A percentile compares a stretch with the other conserved stretches of the same genome.
Conservation (phyloP, 495 filamentous ascomycete genomes). For the Opeltia flavorubescens region DNA sequence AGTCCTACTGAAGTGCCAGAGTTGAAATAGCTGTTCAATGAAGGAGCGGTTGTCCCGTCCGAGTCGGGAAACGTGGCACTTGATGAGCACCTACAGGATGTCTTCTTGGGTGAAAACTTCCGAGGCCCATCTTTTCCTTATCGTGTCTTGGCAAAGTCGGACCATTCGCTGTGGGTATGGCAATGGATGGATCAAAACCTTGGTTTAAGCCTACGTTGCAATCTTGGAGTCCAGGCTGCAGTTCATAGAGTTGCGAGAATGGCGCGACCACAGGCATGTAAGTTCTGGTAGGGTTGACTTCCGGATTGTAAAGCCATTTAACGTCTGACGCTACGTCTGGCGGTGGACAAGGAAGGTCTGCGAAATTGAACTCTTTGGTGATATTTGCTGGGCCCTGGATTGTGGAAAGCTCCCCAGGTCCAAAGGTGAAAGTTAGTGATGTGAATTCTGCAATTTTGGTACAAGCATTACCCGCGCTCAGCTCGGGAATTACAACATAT, state of each 20-base stretch:
- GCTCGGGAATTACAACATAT: neutral
- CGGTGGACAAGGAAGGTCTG: conserved; percentile 9
- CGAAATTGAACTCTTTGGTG: conserved; percentile 9
- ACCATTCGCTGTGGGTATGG: neutral
- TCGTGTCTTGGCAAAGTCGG: neutral
- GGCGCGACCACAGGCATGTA: conserved; percentile 8
- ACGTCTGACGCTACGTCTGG: neutral
- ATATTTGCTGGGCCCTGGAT: neutral
- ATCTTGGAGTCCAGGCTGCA: conserved; percentile 1
- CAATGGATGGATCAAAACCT: conserved; percentile 3
- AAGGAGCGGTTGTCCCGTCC: too few relatives aligned
- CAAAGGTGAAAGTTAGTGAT: conserved; percentile 4
- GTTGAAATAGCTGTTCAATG: too few relatives aligned
- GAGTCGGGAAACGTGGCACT: too few relatives aligned
- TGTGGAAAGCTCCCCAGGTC: conserved; percentile 2
- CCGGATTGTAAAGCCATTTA: conserved; percentile 1
- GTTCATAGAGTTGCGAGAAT: conserved; percentile 1
- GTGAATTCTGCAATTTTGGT: neutral
- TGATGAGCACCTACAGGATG: too few relatives aligned
- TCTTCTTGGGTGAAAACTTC: too few relatives aligned
- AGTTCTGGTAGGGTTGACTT: neutral
- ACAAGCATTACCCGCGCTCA: neutral
- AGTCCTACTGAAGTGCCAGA: too few relatives aligned
- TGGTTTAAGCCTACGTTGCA: conserved; percentile 1
- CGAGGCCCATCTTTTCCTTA: too few relatives aligned